These are phyloP conservation scores for Tylopilus vinaceipallidus DNA, from an alignment of 768 basidiomycete species.

Conservation along the genomic window DNA sequence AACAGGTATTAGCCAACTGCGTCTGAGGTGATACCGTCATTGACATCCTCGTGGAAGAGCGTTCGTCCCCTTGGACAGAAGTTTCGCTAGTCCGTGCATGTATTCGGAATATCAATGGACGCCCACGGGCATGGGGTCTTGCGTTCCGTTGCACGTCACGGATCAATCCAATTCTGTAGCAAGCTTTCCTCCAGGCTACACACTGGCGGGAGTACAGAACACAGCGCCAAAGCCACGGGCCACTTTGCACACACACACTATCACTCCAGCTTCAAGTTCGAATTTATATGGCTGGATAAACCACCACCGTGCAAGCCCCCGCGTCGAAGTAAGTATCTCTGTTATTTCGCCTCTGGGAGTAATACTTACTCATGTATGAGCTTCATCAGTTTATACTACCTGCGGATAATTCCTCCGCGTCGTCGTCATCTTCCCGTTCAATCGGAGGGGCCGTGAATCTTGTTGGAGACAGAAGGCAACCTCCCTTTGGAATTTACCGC, in stretches of 20 bases:
- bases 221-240: not conserved
- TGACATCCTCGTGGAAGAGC: not conserved
- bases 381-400: not conserved
- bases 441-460: no score
- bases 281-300: not conserved
- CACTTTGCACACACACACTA: not conserved
- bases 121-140: not conserved
- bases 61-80: not conserved
- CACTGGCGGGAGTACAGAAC: not conserved
- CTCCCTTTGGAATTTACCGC: not conserved
- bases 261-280: not conserved
- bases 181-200: not conserved
- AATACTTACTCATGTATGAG: not conserved
- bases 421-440: not conserved
- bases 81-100: not conserved
- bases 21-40: no score
- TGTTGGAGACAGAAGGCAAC: not conserved
- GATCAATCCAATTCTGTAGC: not conserved
- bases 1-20: not conserved
- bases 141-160: no score
- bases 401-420: not conserved
- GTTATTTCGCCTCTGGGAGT: not conserved
- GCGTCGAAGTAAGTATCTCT: not conserved
- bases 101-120: not conserved
- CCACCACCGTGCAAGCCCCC: not conserved